Evolutionary conservation across 2,329 filamentous ascomycete genomes (phyloP).

Genomic region (Teratosphaeriaceae sp.): DNA sequence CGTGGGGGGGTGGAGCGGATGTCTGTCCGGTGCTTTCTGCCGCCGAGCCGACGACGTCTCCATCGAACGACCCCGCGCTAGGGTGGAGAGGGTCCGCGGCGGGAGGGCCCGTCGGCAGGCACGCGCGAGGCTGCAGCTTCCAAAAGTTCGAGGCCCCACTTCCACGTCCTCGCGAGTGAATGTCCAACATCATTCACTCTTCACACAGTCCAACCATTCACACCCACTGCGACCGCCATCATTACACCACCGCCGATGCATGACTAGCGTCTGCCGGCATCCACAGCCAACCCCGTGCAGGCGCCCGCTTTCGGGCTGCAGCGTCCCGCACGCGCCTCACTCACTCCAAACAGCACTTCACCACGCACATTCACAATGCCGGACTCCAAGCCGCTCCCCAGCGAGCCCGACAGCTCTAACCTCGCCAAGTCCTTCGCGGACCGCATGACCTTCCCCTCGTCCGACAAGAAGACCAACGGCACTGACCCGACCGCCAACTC

Average conservation of each 20-base stretch:
- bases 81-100: background rate
- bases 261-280: background rate
- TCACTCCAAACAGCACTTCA: background rate
- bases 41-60: background rate
- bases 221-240: background rate
- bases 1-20: too few relatives aligned
- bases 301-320: background rate
- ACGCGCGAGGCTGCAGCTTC: background rate
- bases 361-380: constrained; percentile 11
- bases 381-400: constrained; percentile 13
- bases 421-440: constrained; percentile 23
- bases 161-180: background rate
- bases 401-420: constrained; percentile 16
- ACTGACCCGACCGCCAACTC: constrained; percentile 14
- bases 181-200: background rate
- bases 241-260: too few relatives aligned
- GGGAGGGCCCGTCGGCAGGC: background rate
- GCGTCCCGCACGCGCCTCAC: background rate
- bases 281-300: background rate
- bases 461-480: constrained; percentile 9
- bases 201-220: background rate
- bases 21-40: too few relatives aligned
- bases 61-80: background rate
- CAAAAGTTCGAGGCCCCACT: background rate
- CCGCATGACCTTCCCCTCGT: constrained; percentile 20